Conservation (phyloP, 2,329 filamentous ascomycete genomes). For the Apiospora rasikravindrae region DNA sequence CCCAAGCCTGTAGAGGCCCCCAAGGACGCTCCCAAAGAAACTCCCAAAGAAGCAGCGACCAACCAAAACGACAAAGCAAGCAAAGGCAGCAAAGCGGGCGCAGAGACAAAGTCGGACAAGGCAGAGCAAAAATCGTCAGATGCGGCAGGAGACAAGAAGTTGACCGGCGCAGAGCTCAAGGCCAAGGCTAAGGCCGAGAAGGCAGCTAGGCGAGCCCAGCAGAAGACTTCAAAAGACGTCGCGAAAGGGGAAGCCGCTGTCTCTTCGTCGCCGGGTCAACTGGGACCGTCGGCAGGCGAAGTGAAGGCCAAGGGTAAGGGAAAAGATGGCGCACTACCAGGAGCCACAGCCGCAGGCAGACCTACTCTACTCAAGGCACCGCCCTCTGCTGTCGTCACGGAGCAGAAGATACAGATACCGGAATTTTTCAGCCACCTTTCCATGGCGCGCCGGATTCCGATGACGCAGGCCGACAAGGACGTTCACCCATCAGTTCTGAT, state of each 20-base stretch:
- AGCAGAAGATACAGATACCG: constrained; percentile 69
- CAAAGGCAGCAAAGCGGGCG: constrained; percentile 15
- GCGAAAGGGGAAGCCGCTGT: constrained; percentile 44
- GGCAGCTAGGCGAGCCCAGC: constrained; percentile 78
- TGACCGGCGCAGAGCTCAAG: constrained; percentile 81
- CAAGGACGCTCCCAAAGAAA: background rate
- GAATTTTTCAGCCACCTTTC: constrained; percentile 85
- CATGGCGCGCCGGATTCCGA: constrained; percentile 62
- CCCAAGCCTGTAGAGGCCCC: constrained; percentile 8
- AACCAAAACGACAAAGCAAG: constrained; percentile 9
- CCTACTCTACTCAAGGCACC: constrained; percentile 39
- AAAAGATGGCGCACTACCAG: constrained; percentile 43
- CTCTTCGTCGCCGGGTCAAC: constrained; percentile 39
- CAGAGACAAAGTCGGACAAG: constrained; percentile 28
- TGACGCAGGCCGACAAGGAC: constrained; percentile 69
- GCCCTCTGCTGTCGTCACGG: constrained; percentile 46
- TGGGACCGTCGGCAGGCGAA: constrained; percentile 44
- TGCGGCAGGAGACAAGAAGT: constrained; percentile 52
- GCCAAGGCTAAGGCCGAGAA: constrained; percentile 92
- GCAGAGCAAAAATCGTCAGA: constrained; percentile 30
- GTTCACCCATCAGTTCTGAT: constrained; percentile 87
- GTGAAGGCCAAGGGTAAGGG: constrained; percentile 58
- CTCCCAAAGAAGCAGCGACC: constrained; percentile 11
- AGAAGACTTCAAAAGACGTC: constrained; percentile 61
- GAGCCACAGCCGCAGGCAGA: constrained; percentile 35